These are phyloP conservation scores for Leccinum variicolor DNA, from an alignment of 768 basidiomycete genomes.

Conservation along the genomic window DNA sequence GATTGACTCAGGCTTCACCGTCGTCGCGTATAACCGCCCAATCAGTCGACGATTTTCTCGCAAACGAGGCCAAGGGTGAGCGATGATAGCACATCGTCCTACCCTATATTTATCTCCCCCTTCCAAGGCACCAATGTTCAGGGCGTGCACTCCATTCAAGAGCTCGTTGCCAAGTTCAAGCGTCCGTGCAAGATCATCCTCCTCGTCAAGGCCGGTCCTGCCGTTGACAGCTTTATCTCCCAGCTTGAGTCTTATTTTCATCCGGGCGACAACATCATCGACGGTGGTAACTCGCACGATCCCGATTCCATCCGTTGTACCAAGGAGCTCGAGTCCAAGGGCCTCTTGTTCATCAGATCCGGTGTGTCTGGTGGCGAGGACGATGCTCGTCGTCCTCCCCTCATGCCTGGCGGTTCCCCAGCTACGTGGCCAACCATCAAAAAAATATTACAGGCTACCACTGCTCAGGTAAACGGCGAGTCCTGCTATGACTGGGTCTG, in stretches of 20 bases:
- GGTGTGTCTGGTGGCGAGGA: conserved; percentile 99
- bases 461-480: conserved; percentile 91
- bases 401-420: conserved; percentile 97
- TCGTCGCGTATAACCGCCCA: conserved; percentile 97
- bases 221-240: conserved; percentile 93
- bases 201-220: conserved; percentile 95
- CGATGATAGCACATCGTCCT: conserved; percentile 26
- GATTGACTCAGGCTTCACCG: conserved; percentile 68
- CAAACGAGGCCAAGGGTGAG: conserved; percentile 95
- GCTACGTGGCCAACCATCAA: conserved; percentile 97
- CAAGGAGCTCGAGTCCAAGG: conserved; percentile 90
- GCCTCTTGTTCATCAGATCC: conserved; percentile 94
- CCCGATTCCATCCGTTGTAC: conserved; percentile 96
- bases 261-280: too few species aligned
- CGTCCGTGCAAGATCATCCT: conserved; percentile 95
- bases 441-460: conserved; percentile 97
- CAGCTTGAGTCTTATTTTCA: conserved; percentile 88
- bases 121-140: conserved; percentile 84
- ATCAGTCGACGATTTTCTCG: conserved; percentile 91
- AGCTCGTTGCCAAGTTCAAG: conserved; percentile 91
- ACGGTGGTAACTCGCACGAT: conserved; percentile 99
- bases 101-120: conserved; percentile 17
- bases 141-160: conserved; percentile 91
- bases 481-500: conserved; percentile 99
- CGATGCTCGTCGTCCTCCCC: conserved; percentile 93